Evolutionary conservation across 2,329 filamentous ascomycete species (phyloP).

Genomic region (Rhynchosporium agropyri): DNA sequence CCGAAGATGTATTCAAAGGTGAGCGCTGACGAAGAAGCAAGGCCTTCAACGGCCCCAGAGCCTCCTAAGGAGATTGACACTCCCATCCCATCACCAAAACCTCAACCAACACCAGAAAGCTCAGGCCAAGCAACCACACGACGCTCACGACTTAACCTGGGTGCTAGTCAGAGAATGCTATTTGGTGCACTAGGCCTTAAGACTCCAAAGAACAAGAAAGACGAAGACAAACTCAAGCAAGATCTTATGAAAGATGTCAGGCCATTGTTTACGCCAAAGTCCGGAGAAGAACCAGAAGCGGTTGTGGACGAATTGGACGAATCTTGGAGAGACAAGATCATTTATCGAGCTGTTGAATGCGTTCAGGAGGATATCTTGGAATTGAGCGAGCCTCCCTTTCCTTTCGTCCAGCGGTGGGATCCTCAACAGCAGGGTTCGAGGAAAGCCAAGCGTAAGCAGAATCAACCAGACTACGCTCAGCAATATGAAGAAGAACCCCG

Average conservation of each 20-base stretch:
- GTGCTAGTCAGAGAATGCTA: slow-evolving; percentile 66
- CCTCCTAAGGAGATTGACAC: slow-evolving; percentile 9
- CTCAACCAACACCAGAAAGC: slow-evolving; percentile 22
- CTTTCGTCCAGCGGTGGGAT: slow-evolving; percentile 90
- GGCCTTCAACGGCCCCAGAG: slow-evolving; percentile 16
- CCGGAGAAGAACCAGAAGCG: slow-evolving; percentile 21
- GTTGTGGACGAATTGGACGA: slow-evolving; percentile 44
- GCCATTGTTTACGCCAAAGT: slow-evolving; percentile 43
- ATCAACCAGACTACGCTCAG: slow-evolving; percentile 45
- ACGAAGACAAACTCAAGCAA: slow-evolving; percentile 64
- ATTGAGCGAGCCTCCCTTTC: slow-evolving; percentile 80
- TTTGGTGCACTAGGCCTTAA: slow-evolving; percentile 73
- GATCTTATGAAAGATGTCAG: slow-evolving; percentile 60
- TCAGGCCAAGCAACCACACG: slow-evolving; percentile 27
- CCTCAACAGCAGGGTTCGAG: slow-evolving; percentile 62
- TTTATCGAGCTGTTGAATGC: slow-evolving; percentile 81
- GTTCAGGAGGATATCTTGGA: slow-evolving; percentile 63
- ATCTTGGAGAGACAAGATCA: slow-evolving; percentile 74
- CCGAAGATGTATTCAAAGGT: not conserved
- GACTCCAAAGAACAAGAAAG: slow-evolving; percentile 67
- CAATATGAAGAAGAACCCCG: slow-evolving; percentile 46
- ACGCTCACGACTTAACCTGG: slow-evolving; percentile 52
- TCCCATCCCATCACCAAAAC: slow-evolving; percentile 9
- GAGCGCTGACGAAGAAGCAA: not conserved
- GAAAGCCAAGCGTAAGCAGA: slow-evolving; percentile 54